A percentile compares a stretch with the other conserved stretches of the same genome.
Conservation (phyloP, 768 basidiomycete species). For the Phanerochaete carnosa region DNA sequence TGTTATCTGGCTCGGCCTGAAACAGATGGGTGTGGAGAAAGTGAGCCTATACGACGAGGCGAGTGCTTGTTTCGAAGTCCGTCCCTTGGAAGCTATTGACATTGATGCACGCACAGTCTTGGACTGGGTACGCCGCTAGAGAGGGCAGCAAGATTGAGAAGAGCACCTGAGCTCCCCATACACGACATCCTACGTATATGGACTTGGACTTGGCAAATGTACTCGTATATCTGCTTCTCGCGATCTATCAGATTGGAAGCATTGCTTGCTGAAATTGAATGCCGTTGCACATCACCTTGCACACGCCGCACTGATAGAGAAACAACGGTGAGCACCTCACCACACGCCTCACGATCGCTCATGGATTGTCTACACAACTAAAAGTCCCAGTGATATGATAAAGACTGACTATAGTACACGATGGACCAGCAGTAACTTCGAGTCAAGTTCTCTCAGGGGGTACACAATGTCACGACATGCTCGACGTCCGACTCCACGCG, state of each 20-base stretch:
- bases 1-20: slow-evolving; percentile 89
- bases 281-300: too few relatives aligned
- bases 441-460: background rate
- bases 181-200: background rate
- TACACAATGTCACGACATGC: background rate
- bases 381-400: too few relatives aligned
- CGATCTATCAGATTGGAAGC: background rate
- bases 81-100: background rate
- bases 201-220: background rate
- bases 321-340: too few relatives aligned
- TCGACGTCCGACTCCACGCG: background rate
- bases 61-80: slow-evolving; percentile 18
- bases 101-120: slow-evolving; percentile 55
- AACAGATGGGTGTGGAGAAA: slow-evolving; percentile 57
- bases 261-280: background rate
- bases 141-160: slow-evolving; percentile 72
- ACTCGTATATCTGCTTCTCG: background rate
- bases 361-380: too few relatives aligned
- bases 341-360: too few relatives aligned
- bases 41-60: slow-evolving; percentile 95
- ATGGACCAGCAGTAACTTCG: background rate
- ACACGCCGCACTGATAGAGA: too few relatives aligned
- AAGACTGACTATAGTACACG: too few relatives aligned
- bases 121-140: slow-evolving; percentile 90
- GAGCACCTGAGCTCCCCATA: background rate